Evolutionary conservation across 371 early-diverging fungal species (phyloP).

Genomic region (Rhizomucor miehei): DNA sequence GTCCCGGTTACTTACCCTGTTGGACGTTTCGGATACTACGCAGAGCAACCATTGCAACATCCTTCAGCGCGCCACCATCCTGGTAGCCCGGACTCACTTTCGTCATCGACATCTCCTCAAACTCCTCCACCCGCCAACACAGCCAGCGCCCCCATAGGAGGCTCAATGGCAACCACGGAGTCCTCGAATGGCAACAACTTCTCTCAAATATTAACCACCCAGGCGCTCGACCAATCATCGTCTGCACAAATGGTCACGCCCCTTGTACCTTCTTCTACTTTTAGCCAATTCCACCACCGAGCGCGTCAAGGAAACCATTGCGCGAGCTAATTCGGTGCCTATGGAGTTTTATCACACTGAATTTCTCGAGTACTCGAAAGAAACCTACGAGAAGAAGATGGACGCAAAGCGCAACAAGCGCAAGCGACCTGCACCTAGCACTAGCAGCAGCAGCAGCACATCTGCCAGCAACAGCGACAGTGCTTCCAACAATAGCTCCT

Average conservation of each 20-base stretch:
- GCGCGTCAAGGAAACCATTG: conserved; percentile 48
- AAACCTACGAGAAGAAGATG: conserved; percentile 44
- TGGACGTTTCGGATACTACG: conserved; percentile 26
- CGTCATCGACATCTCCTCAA: conserved; percentile 27
- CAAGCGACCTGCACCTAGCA: conserved; percentile 24
- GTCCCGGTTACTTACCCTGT: conserved; percentile 26
- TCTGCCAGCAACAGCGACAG: not conserved
- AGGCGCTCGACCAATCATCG: conserved; percentile 11
- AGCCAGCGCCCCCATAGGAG: conserved; percentile 3
- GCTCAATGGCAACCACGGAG: not conserved
- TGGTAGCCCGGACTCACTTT: conserved; percentile 37
- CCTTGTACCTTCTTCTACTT: conserved; percentile 20
- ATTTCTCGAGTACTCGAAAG: conserved; percentile 48
- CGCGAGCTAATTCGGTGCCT: conserved; percentile 44
- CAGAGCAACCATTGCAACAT: conserved; percentile 12
- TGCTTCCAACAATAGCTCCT: conserved; percentile 7
- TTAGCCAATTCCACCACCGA: conserved; percentile 32
- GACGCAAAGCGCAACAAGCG: conserved; percentile 44
- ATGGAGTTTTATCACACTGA: conserved; percentile 52
- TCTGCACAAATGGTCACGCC: conserved; percentile 11
- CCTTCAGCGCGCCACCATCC: conserved; percentile 10
- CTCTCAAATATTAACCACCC: conserved; percentile 11
- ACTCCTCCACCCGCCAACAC: conserved; percentile 23
- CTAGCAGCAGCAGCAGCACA: conserved; percentile 9
- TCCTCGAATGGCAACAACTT: not conserved